phyloP scores from a whole-genome alignment of 225 moss, liverwort and hornwort genomes.

The Pseudoscleropodium purum region DNA sequence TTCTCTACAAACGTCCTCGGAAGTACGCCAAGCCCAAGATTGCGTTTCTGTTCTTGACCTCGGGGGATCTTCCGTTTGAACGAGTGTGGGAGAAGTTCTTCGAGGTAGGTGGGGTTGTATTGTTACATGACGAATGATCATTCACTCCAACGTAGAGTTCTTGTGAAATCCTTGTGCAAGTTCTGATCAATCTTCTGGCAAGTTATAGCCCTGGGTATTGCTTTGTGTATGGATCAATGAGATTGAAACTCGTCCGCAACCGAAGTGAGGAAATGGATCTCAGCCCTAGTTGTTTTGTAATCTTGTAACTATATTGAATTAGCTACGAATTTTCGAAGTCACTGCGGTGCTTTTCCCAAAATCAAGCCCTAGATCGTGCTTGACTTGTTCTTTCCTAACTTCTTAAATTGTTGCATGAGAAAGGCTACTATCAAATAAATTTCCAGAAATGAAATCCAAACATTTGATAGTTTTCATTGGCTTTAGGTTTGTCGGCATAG shows the following conservation, averaged over 20 bases:
- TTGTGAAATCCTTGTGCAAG: neutral
- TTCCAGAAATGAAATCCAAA: neutral
- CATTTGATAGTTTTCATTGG: neutral
- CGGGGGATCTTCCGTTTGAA: constrained; percentile 38
- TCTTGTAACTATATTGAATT: neutral
- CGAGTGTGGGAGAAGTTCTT: constrained; percentile 42
- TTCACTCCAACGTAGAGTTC: neutral
- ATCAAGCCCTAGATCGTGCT: neutral
- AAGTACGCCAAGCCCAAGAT: constrained; percentile 26
- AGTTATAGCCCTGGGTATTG: neutral
- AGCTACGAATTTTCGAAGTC: neutral
- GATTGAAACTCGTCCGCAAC: neutral
- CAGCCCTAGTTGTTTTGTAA: neutral
- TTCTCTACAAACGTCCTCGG: constrained; percentile 3
- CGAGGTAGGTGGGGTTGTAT: constrained; percentile 12
- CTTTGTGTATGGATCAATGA: neutral
- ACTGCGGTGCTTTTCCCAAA: neutral
- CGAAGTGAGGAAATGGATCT: neutral
- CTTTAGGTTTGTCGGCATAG: neutral
- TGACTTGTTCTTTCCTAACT: neutral
- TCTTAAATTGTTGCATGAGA: neutral
- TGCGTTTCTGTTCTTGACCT: constrained; percentile 47
- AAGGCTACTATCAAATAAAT: neutral
- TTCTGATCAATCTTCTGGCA: neutral
- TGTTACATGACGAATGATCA: neutral